These are phyloP conservation scores for Lanmaoa rubissima DNA, from an alignment of 768 basidiomycete genomes.

Conservation along the genomic window DNA sequence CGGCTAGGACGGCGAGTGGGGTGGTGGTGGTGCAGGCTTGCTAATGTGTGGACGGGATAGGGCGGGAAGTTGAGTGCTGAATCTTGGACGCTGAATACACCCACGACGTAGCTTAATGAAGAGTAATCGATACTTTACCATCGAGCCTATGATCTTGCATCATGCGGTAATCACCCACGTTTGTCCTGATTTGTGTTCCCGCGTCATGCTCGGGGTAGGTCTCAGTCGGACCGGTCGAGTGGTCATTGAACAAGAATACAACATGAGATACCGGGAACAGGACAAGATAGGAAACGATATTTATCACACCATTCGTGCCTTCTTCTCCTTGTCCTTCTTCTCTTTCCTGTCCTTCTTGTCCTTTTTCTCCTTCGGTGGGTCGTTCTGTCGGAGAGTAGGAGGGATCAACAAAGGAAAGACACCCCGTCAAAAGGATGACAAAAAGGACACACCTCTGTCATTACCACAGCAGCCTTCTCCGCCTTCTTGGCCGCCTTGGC, in stretches of 20 bases:
- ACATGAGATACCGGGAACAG: neutral
- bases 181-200: too few species aligned
- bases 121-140: neutral
- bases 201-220: neutral
- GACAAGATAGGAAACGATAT: neutral
- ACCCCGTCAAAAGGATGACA: neutral
- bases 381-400: constrained; percentile 22
- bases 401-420: neutral
- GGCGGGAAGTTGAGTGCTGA: neutral
- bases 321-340: constrained; percentile 50
- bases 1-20: constrained; percentile 47
- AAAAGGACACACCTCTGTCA: constrained; percentile 36
- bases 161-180: neutral
- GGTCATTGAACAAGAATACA: neutral
- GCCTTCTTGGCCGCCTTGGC: constrained; percentile 63
- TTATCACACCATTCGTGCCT: constrained; percentile 30
- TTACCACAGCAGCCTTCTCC: constrained; percentile 34
- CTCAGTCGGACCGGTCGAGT: neutral
- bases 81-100: neutral
- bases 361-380: constrained; percentile 39
- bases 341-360: constrained; percentile 36
- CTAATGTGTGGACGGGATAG: constrained; percentile 25
- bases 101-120: neutral
- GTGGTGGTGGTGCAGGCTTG: constrained; percentile 69
- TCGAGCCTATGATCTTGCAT: too few species aligned